Evolutionary conservation across 1,284 basidiomycete species (phyloP).

Genomic region (Fomitopsis palustris): DNA sequence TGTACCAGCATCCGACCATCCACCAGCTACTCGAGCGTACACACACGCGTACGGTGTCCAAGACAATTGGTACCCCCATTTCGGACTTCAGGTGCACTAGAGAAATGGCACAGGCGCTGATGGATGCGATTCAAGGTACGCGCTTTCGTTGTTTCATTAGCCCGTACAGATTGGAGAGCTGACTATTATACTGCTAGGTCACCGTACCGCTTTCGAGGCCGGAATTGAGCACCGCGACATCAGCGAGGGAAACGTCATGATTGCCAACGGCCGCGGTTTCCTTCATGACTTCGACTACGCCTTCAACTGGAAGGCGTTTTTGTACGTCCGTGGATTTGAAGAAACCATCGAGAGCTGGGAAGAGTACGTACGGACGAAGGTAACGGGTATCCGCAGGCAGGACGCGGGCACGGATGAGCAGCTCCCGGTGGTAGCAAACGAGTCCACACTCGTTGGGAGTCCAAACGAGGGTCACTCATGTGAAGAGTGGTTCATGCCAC

Average conservation of each 20-base stretch:
- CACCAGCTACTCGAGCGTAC: constrained; percentile 5
- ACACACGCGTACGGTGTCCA: constrained; percentile 13
- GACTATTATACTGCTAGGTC: background rate
- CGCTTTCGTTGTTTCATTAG: no score
- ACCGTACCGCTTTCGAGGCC: background rate
- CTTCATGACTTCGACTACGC: constrained; percentile 14
- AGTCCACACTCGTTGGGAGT: background rate
- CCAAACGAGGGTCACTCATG: background rate
- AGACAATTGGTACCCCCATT: constrained; percentile 10
- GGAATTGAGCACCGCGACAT: constrained; percentile 14
- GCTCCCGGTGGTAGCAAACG: no score
- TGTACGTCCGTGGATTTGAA: background rate
- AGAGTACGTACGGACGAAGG: background rate
- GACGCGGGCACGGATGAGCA: no score
- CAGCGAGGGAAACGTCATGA: constrained; percentile 14
- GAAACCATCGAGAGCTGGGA: background rate
- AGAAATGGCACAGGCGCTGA: constrained; percentile 11
- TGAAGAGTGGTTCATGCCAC: background rate
- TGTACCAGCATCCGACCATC: background rate
- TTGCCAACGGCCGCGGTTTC: constrained; percentile 9
- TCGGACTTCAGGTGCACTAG: constrained; percentile 11
- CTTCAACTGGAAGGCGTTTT: constrained; percentile 6
- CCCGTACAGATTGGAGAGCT: background rate
- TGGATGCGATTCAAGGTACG: constrained; percentile 15
- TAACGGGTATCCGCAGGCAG: background rate